phyloP scores from a whole-genome alignment of 495 filamentous ascomycete genomes.

The Cercophora sp. region DNA sequence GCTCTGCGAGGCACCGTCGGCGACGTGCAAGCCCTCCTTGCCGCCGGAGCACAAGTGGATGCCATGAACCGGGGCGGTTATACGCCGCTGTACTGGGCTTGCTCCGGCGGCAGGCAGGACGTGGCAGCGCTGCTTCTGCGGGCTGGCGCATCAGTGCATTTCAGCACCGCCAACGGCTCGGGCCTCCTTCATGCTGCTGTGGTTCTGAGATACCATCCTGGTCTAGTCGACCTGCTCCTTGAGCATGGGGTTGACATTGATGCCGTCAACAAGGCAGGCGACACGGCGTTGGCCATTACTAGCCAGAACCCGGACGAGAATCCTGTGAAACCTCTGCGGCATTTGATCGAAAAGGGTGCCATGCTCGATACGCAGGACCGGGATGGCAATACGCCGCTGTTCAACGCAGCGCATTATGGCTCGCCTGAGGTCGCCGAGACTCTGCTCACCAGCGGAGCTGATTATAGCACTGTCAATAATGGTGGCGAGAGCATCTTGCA shows the following conservation, averaged over 20 bases:
- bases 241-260: background rate
- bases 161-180: background rate
- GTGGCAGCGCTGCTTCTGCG: background rate
- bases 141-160: background rate
- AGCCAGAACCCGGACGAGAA: background rate
- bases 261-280: background rate
- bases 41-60: background rate
- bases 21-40: background rate
- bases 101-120: background rate
- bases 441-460: background rate
- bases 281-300: background rate
- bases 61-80: background rate
- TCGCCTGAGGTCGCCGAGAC: background rate
- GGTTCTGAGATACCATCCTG: background rate
- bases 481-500: background rate
- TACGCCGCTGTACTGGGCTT: background rate
- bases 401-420: background rate
- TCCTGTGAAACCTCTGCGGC: background rate
- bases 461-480: background rate
- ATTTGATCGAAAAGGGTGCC: background rate
- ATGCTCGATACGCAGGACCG: background rate
- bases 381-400: background rate
- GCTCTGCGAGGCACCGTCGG: background rate
- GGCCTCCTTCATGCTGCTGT: background rate
- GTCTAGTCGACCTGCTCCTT: background rate